Evolutionary conservation across 2,329 filamentous ascomycete species (phyloP).

Genomic region (Arthrobotrys megalospora): DNA sequence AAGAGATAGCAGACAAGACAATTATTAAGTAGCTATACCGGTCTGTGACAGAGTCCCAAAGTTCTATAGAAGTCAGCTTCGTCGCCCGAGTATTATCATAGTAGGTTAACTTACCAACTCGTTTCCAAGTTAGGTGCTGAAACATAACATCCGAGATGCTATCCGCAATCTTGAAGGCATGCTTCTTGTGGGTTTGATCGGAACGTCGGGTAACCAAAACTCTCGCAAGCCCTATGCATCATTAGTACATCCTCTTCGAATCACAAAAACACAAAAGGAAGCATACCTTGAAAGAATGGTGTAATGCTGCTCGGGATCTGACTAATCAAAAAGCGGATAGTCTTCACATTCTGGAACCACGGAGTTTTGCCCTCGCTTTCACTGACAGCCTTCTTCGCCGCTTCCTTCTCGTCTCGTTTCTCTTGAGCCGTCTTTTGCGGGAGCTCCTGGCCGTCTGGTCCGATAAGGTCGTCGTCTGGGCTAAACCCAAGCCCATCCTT

Average conservation of each 20-base stretch:
- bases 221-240: constrained; percentile 76
- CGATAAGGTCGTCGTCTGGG: constrained; percentile 58
- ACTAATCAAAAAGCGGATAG: constrained; percentile 81
- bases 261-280: constrained; percentile 18
- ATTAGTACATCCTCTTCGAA: constrained; percentile 5
- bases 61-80: constrained; percentile 68
- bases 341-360: constrained; percentile 82
- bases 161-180: constrained; percentile 75
- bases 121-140: constrained; percentile 64
- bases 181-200: constrained; percentile 76
- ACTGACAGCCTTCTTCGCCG: constrained; percentile 65
- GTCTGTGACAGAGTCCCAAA: constrained; percentile 75
- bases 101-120: constrained; percentile 62
- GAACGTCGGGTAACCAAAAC: constrained; percentile 82
- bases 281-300: constrained; percentile 80
- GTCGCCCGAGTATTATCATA: constrained; percentile 43
- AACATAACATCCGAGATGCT: constrained; percentile 64
- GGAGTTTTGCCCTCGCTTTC: constrained; percentile 66
- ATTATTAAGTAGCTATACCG: constrained; percentile 87
- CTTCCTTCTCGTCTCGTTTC: constrained; percentile 64
- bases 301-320: constrained; percentile 85
- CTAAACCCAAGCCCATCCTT: constrained; percentile 64
- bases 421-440: constrained; percentile 61
- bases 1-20: constrained; percentile 81
- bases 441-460: constrained; percentile 58